Evolutionary conservation across 352 stramenopile species (phyloP).

Genomic region (Paralagenidium karlingii): DNA sequence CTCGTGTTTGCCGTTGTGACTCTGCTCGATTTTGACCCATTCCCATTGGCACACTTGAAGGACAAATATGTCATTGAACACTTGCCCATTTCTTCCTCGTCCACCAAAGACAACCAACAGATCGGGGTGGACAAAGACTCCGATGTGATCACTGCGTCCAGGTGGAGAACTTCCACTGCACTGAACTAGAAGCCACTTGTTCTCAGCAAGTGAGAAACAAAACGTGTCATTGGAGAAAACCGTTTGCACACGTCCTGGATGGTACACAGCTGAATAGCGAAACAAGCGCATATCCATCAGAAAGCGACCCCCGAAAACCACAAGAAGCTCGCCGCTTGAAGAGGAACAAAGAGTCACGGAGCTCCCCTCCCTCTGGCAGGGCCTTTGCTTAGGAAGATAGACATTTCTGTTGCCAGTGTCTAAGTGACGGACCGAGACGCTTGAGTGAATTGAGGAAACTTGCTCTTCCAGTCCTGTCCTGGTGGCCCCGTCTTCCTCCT

Average conservation of each 20-base stretch:
- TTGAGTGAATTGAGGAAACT: too few species aligned
- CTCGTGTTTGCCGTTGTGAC: constrained; percentile 4
- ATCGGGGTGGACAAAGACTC: constrained; percentile 29
- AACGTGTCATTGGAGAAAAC: constrained; percentile 39
- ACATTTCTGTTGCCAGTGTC: too few species aligned
- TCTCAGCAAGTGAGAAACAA: too few species aligned
- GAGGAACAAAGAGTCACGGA: too few species aligned
- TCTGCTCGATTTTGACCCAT: too few species aligned
- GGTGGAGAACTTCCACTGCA: constrained; percentile 18
- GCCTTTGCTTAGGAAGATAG: too few species aligned
- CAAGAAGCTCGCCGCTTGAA: constrained; percentile 16
- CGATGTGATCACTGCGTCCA: constrained; percentile 41
- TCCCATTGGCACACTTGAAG: too few species aligned
- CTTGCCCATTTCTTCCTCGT: constrained; percentile 28
- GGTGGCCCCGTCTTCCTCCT: too few species aligned
- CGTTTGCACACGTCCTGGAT: constrained; percentile 22
- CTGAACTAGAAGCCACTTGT: constrained; percentile 21
- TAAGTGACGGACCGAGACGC: too few species aligned
- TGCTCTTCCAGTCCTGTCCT: too few species aligned
- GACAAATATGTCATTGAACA: constrained; percentile 53
- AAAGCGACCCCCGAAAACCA: constrained; percentile 44
- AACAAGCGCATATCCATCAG: constrained; percentile 26
- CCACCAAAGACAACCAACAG: constrained; percentile 39
- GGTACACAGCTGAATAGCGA: constrained; percentile 7
- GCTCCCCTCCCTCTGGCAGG: too few species aligned